A percentile compares a stretch with the other conserved stretches of the same genome.
phyloP scores from a whole-genome alignment of 2,329 filamentous ascomycete species.

The Phyllosticta citribraziliensis region DNA sequence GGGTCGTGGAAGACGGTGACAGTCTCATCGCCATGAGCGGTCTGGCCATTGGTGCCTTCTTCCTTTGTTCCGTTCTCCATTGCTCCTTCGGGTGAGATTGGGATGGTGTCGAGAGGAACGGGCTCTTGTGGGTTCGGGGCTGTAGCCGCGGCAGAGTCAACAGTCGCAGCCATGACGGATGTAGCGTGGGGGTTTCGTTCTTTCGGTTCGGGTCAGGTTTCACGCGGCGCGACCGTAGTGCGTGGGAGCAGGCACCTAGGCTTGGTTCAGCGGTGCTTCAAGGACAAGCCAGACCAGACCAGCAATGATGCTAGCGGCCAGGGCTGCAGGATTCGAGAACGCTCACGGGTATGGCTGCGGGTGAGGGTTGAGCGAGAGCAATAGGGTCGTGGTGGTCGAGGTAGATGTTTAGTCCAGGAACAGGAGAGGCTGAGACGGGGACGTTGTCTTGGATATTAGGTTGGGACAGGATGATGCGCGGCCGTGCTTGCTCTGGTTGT shows the following conservation, averaged over 20 bases:
- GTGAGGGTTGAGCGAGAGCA: background rate
- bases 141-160: slow-evolving; percentile 8
- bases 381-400: background rate
- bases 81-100: slow-evolving; percentile 42
- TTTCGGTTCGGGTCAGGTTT: background rate
- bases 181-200: background rate
- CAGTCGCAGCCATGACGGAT: slow-evolving; percentile 5
- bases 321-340: slow-evolving; percentile 1
- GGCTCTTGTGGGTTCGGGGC: slow-evolving; percentile 35
- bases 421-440: background rate
- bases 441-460: background rate
- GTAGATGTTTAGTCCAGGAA: background rate
- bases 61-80: slow-evolving; percentile 35
- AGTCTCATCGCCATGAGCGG: slow-evolving; percentile 44
- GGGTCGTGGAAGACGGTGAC: slow-evolving; percentile 97
- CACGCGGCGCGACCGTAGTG: background rate
- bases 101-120: slow-evolving; percentile 46
- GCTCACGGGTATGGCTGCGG: background rate
- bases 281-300: background rate
- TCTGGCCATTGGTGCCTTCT: slow-evolving; percentile 27
- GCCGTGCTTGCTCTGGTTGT: background rate
- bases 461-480: background rate
- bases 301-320: background rate
- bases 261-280: slow-evolving; percentile 10
- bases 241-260: slow-evolving; percentile 2